These are phyloP conservation scores for Smallanthus sonchifolius DNA, from an alignment of 129 eudicot genomes.

Conservation along the genomic window DNA sequence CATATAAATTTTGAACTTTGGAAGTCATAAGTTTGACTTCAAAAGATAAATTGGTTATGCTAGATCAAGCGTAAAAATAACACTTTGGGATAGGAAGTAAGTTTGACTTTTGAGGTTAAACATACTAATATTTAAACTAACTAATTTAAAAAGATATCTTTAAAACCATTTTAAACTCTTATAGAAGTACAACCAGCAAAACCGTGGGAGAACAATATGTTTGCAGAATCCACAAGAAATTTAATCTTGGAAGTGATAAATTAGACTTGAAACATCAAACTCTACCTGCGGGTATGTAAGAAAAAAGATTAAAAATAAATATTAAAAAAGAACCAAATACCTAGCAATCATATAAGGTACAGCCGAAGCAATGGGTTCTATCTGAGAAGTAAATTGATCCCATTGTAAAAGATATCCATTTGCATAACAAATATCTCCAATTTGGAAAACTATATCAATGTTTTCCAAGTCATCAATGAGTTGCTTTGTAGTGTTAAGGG, in stretches of 20 bases:
- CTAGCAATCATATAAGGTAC: constrained; percentile 81
- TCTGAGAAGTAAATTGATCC: constrained; percentile 80
- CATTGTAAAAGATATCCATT: constrained; percentile 78
- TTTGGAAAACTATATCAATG: constrained; percentile 67
- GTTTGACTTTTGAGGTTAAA: constrained; percentile 19
- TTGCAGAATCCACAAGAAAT: not conserved
- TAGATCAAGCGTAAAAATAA: not conserved
- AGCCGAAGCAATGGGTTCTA: constrained; percentile 62
- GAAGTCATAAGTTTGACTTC: not conserved
- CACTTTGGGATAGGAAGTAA: not conserved
- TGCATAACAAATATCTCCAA: constrained; percentile 79
- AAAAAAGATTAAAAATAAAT: not conserved
- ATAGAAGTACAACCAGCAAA: constrained; percentile 1
- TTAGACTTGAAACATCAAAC: constrained; percentile 14
- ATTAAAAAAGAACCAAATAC: constrained; percentile 20
- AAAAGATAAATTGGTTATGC: not conserved
- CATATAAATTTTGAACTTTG: not conserved
- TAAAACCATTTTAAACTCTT: not conserved
- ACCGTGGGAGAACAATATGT: not conserved
- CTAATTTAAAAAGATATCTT: not conserved
- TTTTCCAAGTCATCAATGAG: constrained; percentile 58
- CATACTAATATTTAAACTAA: constrained; percentile 1
- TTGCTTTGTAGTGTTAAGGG: constrained; percentile 63
- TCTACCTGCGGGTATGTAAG: not conserved
- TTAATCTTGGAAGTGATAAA: constrained; percentile 3